phyloP scores from a whole-genome alignment of 1,284 basidiomycete genomes.

The Agroathelia rolfsii region DNA sequence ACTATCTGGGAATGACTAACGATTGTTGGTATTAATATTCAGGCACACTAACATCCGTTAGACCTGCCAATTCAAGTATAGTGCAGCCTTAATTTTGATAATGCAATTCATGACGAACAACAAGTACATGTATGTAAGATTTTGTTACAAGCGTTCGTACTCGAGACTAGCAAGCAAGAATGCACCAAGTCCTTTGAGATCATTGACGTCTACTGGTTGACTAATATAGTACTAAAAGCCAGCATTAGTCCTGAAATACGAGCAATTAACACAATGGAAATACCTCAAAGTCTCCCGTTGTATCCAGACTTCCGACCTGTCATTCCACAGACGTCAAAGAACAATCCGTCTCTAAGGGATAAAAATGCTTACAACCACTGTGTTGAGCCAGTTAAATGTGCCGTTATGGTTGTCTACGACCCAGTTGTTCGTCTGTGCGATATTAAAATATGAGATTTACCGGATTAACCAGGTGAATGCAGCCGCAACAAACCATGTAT shows the following conservation, averaged over 20 bases:
- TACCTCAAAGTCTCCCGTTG: slow-evolving; percentile 30
- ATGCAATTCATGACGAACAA: neutral
- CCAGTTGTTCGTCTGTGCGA: no score
- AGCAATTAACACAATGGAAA: slow-evolving; percentile 11
- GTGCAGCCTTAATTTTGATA: neutral
- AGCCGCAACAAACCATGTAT: slow-evolving; percentile 31
- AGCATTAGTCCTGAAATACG: slow-evolving; percentile 3
- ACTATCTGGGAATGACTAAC: no score
- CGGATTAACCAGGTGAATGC: no score
- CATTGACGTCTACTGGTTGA: slow-evolving; percentile 28
- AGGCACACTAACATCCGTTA: no score
- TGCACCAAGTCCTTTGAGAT: slow-evolving; percentile 36
- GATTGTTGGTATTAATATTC: no score
- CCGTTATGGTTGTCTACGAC: slow-evolving; percentile 32
- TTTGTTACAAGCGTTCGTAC: slow-evolving; percentile 24
- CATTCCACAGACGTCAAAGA: slow-evolving; percentile 2
- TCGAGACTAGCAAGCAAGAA: slow-evolving; percentile 40
- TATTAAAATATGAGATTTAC: no score
- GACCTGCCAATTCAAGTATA: no score
- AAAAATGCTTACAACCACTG: slow-evolving; percentile 26
- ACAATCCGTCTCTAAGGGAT: slow-evolving; percentile 1
- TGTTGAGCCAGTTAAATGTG: slow-evolving; percentile 33
- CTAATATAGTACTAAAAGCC: slow-evolving; percentile 32
- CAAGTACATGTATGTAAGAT: neutral
- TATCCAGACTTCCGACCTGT: slow-evolving; percentile 33